Percentiles rank a stretch among this genome's conserved stretches.
These are phyloP conservation scores for Colletotrichum caudatum DNA, from an alignment of 2,329 filamentous ascomycete genomes.

Conservation along the genomic window DNA sequence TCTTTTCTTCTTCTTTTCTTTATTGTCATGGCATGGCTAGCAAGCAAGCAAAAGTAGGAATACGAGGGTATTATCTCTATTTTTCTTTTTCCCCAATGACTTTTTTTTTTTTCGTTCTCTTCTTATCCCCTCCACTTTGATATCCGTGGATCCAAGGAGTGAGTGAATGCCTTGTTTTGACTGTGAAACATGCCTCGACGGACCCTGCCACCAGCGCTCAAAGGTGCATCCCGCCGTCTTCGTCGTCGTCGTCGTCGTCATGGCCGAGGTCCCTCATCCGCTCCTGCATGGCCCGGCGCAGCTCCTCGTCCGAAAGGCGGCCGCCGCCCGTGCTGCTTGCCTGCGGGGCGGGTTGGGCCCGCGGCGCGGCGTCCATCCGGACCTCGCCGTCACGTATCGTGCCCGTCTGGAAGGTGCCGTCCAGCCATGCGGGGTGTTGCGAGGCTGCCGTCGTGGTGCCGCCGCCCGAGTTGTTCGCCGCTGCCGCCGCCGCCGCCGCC, in stretches of 20 bases:
- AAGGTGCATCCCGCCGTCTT: slow-evolving; percentile 72
- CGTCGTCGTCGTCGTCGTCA: slow-evolving; percentile 56
- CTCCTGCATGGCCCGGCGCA: slow-evolving; percentile 67
- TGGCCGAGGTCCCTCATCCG: slow-evolving; percentile 62
- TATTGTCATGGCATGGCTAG: slow-evolving; percentile 38
- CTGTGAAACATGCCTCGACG: neutral
- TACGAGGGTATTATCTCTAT: slow-evolving; percentile 37
- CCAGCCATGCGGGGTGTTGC: slow-evolving; percentile 65
- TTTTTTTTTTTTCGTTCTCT: neutral
- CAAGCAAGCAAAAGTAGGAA: slow-evolving; percentile 24
- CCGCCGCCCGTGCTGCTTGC: slow-evolving; percentile 56
- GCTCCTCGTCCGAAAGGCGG: slow-evolving; percentile 68
- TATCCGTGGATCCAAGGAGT: neutral
- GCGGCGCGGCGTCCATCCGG: slow-evolving; percentile 53
- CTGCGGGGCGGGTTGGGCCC: slow-evolving; percentile 5
- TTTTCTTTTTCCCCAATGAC: neutral
- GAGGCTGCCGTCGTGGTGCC: slow-evolving; percentile 18
- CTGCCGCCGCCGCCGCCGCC: slow-evolving; percentile 2
- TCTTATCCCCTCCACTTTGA: neutral
- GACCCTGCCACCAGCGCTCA: slow-evolving; percentile 49
- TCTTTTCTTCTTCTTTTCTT: slow-evolving; percentile 9
- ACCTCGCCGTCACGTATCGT: slow-evolving; percentile 65
- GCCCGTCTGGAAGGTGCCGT: slow-evolving; percentile 74
- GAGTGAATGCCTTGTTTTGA: slow-evolving; percentile 19
- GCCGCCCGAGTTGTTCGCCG: slow-evolving; percentile 13